phyloP scores from a whole-genome alignment of 768 basidiomycete species.

The Suillus weaverae region DNA sequence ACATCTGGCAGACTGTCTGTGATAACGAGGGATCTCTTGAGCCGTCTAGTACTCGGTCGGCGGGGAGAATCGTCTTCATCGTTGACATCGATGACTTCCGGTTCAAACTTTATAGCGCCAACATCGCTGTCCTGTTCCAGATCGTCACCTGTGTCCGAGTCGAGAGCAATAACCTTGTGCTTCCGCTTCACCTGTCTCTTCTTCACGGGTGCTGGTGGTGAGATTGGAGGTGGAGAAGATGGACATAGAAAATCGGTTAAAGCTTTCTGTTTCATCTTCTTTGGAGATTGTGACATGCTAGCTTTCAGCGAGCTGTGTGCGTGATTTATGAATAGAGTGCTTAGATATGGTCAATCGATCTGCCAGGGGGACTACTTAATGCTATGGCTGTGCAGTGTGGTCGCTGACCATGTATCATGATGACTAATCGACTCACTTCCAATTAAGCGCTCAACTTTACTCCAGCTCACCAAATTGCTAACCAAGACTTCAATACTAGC shows the following conservation, averaged over 20 bases:
- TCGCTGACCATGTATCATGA: background rate
- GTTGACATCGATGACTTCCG: constrained; percentile 24
- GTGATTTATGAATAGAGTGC: background rate
- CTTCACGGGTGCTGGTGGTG: constrained; percentile 13
- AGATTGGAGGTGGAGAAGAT: constrained; percentile 26
- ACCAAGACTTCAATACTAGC: background rate
- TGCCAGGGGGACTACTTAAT: background rate
- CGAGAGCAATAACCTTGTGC: constrained; percentile 14
- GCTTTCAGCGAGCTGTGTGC: constrained; percentile 15
- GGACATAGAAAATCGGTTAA: constrained; percentile 37
- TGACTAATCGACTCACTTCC: background rate
- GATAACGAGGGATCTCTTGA: constrained; percentile 14
- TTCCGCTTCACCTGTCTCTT: constrained; percentile 17
- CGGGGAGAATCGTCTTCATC: constrained; percentile 28
- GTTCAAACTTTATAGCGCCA: constrained; percentile 52
- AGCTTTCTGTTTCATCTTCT: constrained; percentile 44
- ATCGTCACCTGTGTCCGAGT: constrained; percentile 21
- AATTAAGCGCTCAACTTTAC: background rate
- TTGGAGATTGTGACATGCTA: constrained; percentile 19
- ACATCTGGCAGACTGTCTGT: constrained; percentile 16
- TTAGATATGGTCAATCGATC: background rate
- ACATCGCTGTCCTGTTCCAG: constrained; percentile 44
- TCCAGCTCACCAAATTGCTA: background rate
- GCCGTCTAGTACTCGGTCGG: constrained; percentile 20
- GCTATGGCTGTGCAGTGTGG: background rate